phyloP scores from a whole-genome alignment of 163 green algal genomes.

The Scenedesmus sp. region DNA sequence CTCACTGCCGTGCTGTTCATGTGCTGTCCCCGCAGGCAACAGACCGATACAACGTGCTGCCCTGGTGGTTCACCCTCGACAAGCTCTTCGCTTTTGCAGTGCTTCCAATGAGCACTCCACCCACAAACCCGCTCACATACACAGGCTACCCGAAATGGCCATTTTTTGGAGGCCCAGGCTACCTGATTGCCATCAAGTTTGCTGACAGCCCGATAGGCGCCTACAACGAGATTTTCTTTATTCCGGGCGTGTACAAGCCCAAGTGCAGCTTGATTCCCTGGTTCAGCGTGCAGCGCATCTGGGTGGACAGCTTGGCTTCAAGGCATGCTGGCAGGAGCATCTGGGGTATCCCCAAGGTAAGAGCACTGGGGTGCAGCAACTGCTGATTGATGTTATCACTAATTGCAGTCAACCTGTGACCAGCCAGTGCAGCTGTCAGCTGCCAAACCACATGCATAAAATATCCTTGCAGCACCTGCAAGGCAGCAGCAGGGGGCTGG shows the following conservation, averaged over 20 bases:
- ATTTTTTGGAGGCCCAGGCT: conserved; percentile 18
- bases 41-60: conserved; percentile 25
- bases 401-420: too few relatives aligned
- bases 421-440: too few relatives aligned
- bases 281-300: conserved; percentile 42
- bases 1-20: not conserved
- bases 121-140: conserved; percentile 3
- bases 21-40: not conserved
- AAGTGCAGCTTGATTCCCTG: not conserved
- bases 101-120: not conserved
- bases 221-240: conserved; percentile 42
- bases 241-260: conserved; percentile 37
- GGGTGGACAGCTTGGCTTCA: conserved; percentile 23
- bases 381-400: too few relatives aligned
- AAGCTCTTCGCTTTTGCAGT: conserved; percentile 27
- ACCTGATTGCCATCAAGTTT: conserved; percentile 39
- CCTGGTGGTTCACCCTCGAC: conserved; percentile 37
- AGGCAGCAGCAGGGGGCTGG: too few relatives aligned
- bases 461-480: too few relatives aligned
- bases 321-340: conserved; percentile 25
- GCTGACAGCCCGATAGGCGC: conserved; percentile 14
- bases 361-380: not conserved
- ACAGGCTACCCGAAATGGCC: conserved; percentile 12
- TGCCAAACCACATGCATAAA: too few relatives aligned
- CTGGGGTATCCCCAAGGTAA: conserved; percentile 46